Percentiles rank a stretch among this genome's conserved stretches.
Conservation (phyloP, 2,329 filamentous ascomycete genomes). For the Aspergillus ochraceoroseus region DNA sequence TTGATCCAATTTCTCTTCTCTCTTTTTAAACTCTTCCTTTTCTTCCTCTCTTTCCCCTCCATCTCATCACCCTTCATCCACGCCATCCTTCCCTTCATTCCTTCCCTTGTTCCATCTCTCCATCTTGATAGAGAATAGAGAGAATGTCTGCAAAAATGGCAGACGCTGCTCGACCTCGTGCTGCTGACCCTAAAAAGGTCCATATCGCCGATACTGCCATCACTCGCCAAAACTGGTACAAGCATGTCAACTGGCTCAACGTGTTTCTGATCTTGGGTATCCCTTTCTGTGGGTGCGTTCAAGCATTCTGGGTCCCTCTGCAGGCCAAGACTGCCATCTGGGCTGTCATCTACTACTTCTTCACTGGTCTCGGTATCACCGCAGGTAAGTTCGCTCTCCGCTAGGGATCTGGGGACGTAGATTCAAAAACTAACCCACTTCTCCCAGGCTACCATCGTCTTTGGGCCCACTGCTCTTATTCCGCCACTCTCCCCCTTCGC, state of each 20-base stretch:
- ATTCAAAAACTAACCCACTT: constrained; percentile 7
- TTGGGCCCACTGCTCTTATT: constrained; percentile 82
- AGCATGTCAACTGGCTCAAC: constrained; percentile 93
- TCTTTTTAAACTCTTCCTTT: constrained; percentile 10
- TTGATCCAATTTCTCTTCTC: constrained; percentile 10
- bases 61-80: constrained; percentile 3
- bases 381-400: constrained; percentile 58
- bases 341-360: constrained; percentile 75
- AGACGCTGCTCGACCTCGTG: constrained; percentile 33
- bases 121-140: too few relatives aligned
- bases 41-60: constrained; percentile 5
- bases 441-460: constrained; percentile 67
- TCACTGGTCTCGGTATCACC: constrained; percentile 74
- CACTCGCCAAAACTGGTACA: constrained; percentile 78
- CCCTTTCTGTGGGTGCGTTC: constrained; percentile 67
- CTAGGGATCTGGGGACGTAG: too few relatives aligned
- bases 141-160: constrained; percentile 38
- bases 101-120: too few relatives aligned
- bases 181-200: constrained; percentile 59
- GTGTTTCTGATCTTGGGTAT: constrained; percentile 73
- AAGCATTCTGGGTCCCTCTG: constrained; percentile 73
- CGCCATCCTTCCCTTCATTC: too few relatives aligned
- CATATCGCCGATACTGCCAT: constrained; percentile 81
- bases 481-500: constrained; percentile 68
- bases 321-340: constrained; percentile 67